Evolutionary conservation across 2,329 filamentous ascomycete species (phyloP).

Genomic region (Fusarium pseudoanthophilum): DNA sequence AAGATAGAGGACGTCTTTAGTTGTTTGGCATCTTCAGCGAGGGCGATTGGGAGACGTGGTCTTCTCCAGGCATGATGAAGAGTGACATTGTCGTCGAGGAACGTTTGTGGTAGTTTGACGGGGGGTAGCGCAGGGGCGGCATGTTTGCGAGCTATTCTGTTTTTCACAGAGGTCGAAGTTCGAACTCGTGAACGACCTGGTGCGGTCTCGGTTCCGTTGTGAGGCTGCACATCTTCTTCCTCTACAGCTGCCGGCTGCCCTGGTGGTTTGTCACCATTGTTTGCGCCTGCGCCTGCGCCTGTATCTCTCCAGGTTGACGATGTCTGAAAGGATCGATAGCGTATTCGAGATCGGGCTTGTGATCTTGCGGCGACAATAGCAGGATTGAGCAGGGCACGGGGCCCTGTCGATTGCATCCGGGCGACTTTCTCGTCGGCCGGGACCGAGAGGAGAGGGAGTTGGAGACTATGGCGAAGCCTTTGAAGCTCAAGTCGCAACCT

Average conservation of each 20-base stretch:
- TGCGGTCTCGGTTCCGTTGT: constrained; percentile 43
- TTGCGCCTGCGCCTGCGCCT: constrained; percentile 29
- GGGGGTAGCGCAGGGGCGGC: constrained; percentile 58
- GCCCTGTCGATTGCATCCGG: constrained; percentile 48
- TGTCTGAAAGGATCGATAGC: constrained; percentile 40
- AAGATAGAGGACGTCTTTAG: constrained; percentile 48
- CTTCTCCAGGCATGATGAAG: constrained; percentile 40
- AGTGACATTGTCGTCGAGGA: constrained; percentile 63
- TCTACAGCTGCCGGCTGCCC: constrained; percentile 43
- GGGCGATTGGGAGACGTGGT: constrained; percentile 47
- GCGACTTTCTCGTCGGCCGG: constrained; percentile 39
- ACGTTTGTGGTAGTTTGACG: constrained; percentile 66
- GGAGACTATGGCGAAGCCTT: constrained; percentile 1
- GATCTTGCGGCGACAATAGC: constrained; percentile 42
- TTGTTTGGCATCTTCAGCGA: constrained; percentile 48
- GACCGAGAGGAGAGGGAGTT: constrained; percentile 5
- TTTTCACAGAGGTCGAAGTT: constrained; percentile 43
- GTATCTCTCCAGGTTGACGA: constrained; percentile 33
- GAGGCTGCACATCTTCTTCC: constrained; percentile 45
- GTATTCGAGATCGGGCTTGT: constrained; percentile 30
- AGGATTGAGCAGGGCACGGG: constrained; percentile 45
- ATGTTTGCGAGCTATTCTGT: constrained; percentile 48
- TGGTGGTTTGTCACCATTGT: constrained; percentile 44
- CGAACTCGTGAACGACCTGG: constrained; percentile 45
- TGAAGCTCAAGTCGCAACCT: neutral